Conservation (phyloP, 2,329 filamentous ascomycete genomes). For the Chrysosporium queenslandicum region DNA sequence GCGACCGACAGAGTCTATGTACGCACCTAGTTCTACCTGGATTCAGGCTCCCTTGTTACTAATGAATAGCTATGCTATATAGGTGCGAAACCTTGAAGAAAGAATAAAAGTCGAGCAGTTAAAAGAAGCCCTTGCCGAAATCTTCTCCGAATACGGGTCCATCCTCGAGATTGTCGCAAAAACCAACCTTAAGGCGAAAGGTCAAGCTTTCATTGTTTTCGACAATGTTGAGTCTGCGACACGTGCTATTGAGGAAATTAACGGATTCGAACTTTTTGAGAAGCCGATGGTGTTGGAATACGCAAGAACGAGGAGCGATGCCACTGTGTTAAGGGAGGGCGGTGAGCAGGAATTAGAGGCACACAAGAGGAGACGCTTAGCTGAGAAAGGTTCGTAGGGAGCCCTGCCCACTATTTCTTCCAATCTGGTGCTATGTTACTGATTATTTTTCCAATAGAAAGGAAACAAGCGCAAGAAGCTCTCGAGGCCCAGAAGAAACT, state of each 20-base stretch:
- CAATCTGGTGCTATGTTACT: too few species aligned
- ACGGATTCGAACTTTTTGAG: slow-evolving; percentile 86
- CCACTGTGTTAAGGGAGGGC: slow-evolving; percentile 66
- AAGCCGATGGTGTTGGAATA: slow-evolving; percentile 80
- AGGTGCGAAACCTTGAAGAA: slow-evolving; percentile 80
- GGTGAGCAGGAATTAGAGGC: slow-evolving; percentile 70
- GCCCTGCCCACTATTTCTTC: too few species aligned
- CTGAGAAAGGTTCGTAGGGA: slow-evolving; percentile 64
- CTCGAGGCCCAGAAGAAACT: slow-evolving; percentile 68
- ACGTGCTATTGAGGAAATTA: slow-evolving; percentile 74
- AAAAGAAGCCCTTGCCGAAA: slow-evolving; percentile 58
- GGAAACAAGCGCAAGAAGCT: slow-evolving; percentile 73
- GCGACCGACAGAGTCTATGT: slow-evolving; percentile 33
- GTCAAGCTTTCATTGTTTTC: slow-evolving; percentile 91
- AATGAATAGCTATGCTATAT: neutral
- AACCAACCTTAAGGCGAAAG: slow-evolving; percentile 81
- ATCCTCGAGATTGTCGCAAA: slow-evolving; percentile 80
- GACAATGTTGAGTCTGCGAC: slow-evolving; percentile 68
- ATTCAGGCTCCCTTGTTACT: neutral
- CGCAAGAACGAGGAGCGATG: slow-evolving; percentile 76
- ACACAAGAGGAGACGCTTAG: slow-evolving; percentile 73
- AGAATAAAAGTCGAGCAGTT: slow-evolving; percentile 72
- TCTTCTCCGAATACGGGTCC: slow-evolving; percentile 83
- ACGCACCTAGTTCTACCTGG: slow-evolving; percentile 12
- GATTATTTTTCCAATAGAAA: slow-evolving; percentile 39